Conservation (phyloP, 2,329 filamentous ascomycete species). For the Fusarium illudens region DNA sequence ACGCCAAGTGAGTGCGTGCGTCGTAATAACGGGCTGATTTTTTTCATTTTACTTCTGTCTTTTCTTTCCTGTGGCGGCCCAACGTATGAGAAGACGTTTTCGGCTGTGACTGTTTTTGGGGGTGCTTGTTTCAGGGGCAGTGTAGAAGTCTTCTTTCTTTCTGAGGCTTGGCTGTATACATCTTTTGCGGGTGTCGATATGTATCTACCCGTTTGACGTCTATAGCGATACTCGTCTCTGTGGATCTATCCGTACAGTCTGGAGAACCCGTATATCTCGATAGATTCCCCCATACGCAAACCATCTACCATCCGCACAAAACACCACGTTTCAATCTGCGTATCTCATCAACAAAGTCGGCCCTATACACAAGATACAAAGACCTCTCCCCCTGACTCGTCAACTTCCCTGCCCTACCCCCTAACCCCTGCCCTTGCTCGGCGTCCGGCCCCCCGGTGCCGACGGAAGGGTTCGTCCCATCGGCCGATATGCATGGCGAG, state of each 20-base stretch:
- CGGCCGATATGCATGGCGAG: conserved; percentile 29
- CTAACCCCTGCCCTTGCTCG: conserved; percentile 1
- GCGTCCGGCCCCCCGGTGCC: conserved; percentile 22
- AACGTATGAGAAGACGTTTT: conserved; percentile 7
- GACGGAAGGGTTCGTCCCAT: conserved; percentile 19
- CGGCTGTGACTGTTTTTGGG: not conserved
- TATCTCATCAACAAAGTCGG: not conserved
- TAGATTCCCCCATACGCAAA: not conserved
- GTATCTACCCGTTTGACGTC: not conserved
- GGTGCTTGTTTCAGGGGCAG: not conserved
- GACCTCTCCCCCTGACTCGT: not conserved
- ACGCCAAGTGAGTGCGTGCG: conserved; percentile 37
- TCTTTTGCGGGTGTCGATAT: not conserved
- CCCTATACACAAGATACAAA: not conserved
- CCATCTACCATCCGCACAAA: not conserved
- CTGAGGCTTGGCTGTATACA: not conserved
- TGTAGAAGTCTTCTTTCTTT: no score
- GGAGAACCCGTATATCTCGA: not conserved
- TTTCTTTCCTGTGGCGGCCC: conserved; percentile 3
- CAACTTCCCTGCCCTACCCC: not conserved
- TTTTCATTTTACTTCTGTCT: no score
- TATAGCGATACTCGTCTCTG: not conserved
- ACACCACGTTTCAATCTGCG: not conserved
- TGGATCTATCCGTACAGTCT: no score
- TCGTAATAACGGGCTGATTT: conserved; percentile 13